Evolutionary conservation across 2,329 filamentous ascomycete genomes (phyloP), one percentile per base, ranked within the genome.

Genomic region (Penicillium sp.): DNA sequence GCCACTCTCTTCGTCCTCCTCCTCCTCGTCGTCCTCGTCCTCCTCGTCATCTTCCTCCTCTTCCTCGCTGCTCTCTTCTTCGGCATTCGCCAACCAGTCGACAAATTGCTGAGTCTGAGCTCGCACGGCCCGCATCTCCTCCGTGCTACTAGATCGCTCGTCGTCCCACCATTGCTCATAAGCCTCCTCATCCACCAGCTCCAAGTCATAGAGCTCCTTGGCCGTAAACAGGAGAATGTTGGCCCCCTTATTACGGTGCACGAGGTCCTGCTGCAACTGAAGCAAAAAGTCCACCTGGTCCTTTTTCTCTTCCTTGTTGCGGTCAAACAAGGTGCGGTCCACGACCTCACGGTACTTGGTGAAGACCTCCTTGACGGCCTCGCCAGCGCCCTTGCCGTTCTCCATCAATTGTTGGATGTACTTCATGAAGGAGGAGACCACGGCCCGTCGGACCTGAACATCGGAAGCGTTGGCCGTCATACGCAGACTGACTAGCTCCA

Each of bases 401-500:
- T 79, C 77, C 47, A 82, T 74, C 25, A 95, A 78, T 65, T 90
- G 85, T 5, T 83, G 79, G 39, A 90, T 85, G 48, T 86, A 85
- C 61, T 87, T 88, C 60, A 88, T 86, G 65, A 97, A 91, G 1
- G 90, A 87, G 2, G 85, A 82, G 2, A 88, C 88, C 25, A 97
- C 84, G 12, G 93, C 90, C 32, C 85, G 84, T 39, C 91, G 87
- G 62, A 97, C 88, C 67, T 93, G 86, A 55, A 85, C 80, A 62
- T 95, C 91, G 1, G 89, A 90, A 2, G 93, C 93, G 62, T 97
- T 89, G 61, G 87, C 88, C 46, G 85, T 86, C 67, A 98, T 88
- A 9, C 91, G 85, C n/a, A 97, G 77, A 40, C 89, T 88, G 75
- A 90, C 95, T 53, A 98, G 86, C 66, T 98, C 93, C 32, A 97